Evolutionary conservation across 2,329 filamentous ascomycete genomes (phyloP), one percentile per base, ranked within the genome.

Genomic region (Chaetomiaceae sp.): DNA sequence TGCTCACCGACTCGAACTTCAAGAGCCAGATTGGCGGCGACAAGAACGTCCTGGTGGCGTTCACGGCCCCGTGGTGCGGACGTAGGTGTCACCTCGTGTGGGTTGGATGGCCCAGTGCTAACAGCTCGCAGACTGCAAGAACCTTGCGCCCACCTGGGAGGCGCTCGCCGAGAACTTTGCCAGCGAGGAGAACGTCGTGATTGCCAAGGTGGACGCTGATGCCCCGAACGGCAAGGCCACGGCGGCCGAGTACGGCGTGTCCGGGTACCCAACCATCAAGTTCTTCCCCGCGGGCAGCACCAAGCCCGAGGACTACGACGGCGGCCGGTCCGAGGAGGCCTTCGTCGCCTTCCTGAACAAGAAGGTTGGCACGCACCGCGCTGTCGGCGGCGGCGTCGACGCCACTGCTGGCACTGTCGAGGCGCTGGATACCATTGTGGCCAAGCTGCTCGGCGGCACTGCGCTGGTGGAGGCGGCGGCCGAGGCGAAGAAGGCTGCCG

Each of bases 11-110:
- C 66, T 71, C 79, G 63, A 83, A 82, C 55, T 97, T 97, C 74
- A 82, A 84, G 72, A 76, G 85, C 68, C 77, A 81, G 55, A 78
- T 96, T 75, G 92, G 92, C 59, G 79, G 84, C 47, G 89, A 95
- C 59, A 91, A 95, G 81, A 80, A 95, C 72, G 89, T 95, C 19
- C 73, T 99, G 51, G 91, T 99, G 69, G 91, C 95, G 42, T 99
- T 99, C 73, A 99, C 95, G 63, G 92, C 94, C 49, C 91, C 94
- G 49, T 97, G 92, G 94, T 99, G 94, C 74, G 92, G 92, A 71
- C 92, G 94, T 97, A 83, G 74, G 91, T 88, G 62, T 62, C 56
- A n/a, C 22, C 31, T 57, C 17, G 39, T 22, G 48, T 19, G 19
- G 37, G 19, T 29, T 11, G 33, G 25, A 54, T 9, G 12, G 7